phyloP scores from a whole-genome alignment of 257 asterid genomes.

The Solanum tarijense region DNA sequence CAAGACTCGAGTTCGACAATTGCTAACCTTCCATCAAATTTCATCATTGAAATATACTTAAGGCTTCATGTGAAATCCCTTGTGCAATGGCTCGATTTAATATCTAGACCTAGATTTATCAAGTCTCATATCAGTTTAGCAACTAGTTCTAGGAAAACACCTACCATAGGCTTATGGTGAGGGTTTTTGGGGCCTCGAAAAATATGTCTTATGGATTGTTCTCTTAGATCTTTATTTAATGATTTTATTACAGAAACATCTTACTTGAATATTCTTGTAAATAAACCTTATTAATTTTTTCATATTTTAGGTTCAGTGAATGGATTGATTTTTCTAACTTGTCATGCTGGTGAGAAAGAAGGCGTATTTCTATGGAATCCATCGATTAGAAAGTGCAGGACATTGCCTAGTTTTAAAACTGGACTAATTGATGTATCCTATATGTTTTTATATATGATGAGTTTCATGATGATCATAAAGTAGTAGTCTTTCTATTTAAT shows the following conservation, averaged over 20 bases:
- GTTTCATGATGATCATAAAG: too few species aligned
- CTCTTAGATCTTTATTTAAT: background rate
- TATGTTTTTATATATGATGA: background rate
- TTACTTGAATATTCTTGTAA: too few species aligned
- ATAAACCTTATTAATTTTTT: too few species aligned
- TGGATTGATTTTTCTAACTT: too few species aligned
- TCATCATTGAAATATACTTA: background rate
- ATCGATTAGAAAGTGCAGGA: too few species aligned
- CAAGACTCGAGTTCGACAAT: background rate
- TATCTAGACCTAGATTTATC: conserved; percentile 2
- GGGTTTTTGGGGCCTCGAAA: too few species aligned
- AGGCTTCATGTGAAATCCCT: background rate
- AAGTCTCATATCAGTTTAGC: conserved; percentile 18
- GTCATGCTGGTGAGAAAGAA: too few species aligned
- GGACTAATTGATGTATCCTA: too few species aligned
- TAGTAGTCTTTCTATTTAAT: too few species aligned
- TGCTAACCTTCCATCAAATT: background rate
- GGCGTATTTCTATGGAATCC: too few species aligned
- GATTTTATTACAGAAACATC: background rate
- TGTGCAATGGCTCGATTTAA: background rate
- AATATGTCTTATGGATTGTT: background rate
- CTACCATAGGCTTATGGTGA: background rate
- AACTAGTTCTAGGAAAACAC: background rate
- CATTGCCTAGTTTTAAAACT: too few species aligned
- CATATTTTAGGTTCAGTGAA: too few species aligned